A percentile compares a stretch with the other conserved stretches of the same genome.
Evolutionary conservation across 257 asterid species (phyloP).

Genomic region (Agastache rugosa): DNA sequence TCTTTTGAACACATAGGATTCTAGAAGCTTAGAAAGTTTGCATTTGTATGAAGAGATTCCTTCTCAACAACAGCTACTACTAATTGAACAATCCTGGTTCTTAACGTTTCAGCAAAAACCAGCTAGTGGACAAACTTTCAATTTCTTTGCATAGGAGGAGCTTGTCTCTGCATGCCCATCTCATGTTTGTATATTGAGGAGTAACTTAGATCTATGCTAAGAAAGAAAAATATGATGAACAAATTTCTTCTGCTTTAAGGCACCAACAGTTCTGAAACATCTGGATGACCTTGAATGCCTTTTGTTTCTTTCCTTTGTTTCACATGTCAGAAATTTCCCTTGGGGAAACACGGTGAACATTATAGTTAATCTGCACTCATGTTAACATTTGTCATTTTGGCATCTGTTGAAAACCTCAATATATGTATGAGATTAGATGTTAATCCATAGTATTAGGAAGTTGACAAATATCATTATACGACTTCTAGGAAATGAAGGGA

Average conservation of each 20-base stretch:
- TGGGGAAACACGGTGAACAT: no score
- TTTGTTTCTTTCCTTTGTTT: background rate
- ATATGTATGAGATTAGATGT: background rate
- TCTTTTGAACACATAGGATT: background rate
- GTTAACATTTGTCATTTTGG: background rate
- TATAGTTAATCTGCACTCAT: no score
- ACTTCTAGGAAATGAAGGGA: background rate
- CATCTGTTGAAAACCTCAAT: slow-evolving; percentile 2
- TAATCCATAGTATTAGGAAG: background rate
- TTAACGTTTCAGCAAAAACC: background rate
- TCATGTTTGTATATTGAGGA: background rate
- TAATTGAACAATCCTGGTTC: background rate
- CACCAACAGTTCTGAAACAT: background rate
- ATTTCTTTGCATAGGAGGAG: background rate
- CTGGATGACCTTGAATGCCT: background rate
- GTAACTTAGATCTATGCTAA: background rate
- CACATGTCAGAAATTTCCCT: background rate
- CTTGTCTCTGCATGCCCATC: background rate
- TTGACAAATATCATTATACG: background rate
- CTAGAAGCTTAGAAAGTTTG: background rate
- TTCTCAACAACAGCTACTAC: background rate
- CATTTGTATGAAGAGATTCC: background rate
- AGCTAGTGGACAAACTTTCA: background rate
- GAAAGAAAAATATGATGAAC: background rate
- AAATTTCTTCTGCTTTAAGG: slow-evolving; percentile 4